Conservation (phyloP, 2,329 filamentous ascomycete genomes). For the Albophoma yamanashiensis region DNA sequence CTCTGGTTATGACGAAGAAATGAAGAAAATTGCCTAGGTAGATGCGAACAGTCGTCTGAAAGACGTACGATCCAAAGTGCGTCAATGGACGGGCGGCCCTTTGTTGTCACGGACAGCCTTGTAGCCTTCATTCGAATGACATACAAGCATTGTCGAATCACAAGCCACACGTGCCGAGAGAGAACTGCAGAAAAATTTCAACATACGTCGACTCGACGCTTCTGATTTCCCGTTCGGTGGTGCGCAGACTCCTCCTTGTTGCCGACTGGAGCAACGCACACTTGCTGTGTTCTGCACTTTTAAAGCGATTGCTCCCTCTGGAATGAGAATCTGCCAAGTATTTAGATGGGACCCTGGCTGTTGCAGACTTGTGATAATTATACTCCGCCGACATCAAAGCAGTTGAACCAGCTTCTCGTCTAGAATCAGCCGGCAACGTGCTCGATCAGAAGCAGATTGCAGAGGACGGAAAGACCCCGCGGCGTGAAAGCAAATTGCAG, state of each 20-base stretch:
- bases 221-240: not conserved
- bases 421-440: not conserved
- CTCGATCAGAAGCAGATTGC: not conserved
- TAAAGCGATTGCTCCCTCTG: no score
- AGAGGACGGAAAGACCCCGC: not conserved
- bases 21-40: not conserved
- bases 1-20: no score
- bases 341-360: not conserved
- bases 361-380: not conserved
- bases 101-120: not conserved
- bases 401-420: not conserved
- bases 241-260: not conserved
- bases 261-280: not conserved
- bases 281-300: not conserved
- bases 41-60: not conserved
- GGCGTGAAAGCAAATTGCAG: not conserved
- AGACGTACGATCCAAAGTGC: not conserved
- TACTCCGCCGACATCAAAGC: not conserved
- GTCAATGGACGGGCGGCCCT: not conserved
- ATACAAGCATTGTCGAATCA: not conserved
- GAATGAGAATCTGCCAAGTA: no score
- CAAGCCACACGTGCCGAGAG: not conserved
- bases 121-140: not conserved
- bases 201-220: not conserved
- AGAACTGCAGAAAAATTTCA: not conserved